phyloP scores from a whole-genome alignment of 2,329 filamentous ascomycete species.

The Stachybotrys chlorohalonatus region DNA sequence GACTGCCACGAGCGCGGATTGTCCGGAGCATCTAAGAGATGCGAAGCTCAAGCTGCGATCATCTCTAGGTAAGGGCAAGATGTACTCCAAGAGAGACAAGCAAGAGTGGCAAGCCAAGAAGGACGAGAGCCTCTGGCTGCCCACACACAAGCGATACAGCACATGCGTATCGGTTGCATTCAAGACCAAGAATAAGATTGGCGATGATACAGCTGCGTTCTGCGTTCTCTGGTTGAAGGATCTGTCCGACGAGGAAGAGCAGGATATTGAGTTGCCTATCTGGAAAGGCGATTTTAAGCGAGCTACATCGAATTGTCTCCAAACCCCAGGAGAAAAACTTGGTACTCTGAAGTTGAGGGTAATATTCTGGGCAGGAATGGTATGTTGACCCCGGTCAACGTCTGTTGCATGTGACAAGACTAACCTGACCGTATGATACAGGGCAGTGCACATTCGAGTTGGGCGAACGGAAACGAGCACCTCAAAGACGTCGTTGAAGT shows the following conservation, averaged over 20 bases:
- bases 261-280: conserved; percentile 48
- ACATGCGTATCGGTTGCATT: conserved; percentile 48
- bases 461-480: conserved; percentile 23
- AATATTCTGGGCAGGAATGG: conserved; percentile 26
- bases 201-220: conserved; percentile 51
- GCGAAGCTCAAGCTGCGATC: conserved; percentile 52
- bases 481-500: conserved; percentile 35
- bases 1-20: conserved; percentile 29
- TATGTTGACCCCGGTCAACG: conserved; percentile 7
- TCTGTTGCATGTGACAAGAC: neutral
- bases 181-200: conserved; percentile 28
- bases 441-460: conserved; percentile 25
- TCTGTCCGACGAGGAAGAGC: conserved; percentile 58
- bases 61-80: conserved; percentile 46
- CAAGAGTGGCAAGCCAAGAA: conserved; percentile 46
- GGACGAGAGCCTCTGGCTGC: conserved; percentile 32
- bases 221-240: conserved; percentile 60
- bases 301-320: conserved; percentile 36
- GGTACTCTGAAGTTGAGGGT: conserved; percentile 32
- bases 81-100: conserved; percentile 38
- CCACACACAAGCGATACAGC: conserved; percentile 51
- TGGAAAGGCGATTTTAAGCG: conserved; percentile 50
- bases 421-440: conserved; percentile 6
- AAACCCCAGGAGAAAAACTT: conserved; percentile 36
- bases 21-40: conserved; percentile 37